Base-by-base conservation (phyloP, 163 green algal genomes). In the Coccomyxa subellipsoidea region DNA sequence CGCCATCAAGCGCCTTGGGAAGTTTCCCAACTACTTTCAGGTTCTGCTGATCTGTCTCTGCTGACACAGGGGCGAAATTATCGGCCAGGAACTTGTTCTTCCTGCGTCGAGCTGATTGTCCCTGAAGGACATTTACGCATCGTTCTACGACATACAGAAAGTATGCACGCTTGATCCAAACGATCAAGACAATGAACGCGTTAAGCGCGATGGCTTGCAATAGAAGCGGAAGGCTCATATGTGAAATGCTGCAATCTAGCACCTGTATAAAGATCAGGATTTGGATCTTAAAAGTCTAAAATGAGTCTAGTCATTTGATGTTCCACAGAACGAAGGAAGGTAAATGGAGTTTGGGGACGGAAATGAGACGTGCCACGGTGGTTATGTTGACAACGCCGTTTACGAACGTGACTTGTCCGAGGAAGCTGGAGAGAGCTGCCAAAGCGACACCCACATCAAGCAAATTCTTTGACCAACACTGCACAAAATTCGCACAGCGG, bases 1-100 rank as follows among this genome's bases (percentile, higher is more conserved):
- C 83, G 29, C 92, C 90, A 23, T 87, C 69, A 6, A 95, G 66
- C 66, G 69, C 2, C 84, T 84, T 23, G 90, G 81, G 85, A 38
- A 85, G 31, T 10, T 80, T 81, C 37, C 87, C 86, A 1, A 87
- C 71, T 27, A 88, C 78, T 25, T 85, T 36, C 23, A 92, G 38
- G 7, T 79, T 36, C 25, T 71, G 8, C 25, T 72, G 18, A 31
- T 69, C 12, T 0, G 81, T 47, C 36, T 91, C 87, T 3, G 37
- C 35, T 25, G 82, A 27, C 31, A 89, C 80, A 25, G 88, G 88
- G 7, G 59, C 76, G 40, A 83, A 91, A 29, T 83, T 84, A 7
- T 76, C 81, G 29, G 69, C 31, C 40, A 89, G 39, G 54, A 82
- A 90, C 0, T 80, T 77, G 10, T 78, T 76, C 10, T 2, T 23